Base-by-base conservation (phyloP, 2,329 filamentous ascomycete species). In the Beauveria sp. region DNA sequence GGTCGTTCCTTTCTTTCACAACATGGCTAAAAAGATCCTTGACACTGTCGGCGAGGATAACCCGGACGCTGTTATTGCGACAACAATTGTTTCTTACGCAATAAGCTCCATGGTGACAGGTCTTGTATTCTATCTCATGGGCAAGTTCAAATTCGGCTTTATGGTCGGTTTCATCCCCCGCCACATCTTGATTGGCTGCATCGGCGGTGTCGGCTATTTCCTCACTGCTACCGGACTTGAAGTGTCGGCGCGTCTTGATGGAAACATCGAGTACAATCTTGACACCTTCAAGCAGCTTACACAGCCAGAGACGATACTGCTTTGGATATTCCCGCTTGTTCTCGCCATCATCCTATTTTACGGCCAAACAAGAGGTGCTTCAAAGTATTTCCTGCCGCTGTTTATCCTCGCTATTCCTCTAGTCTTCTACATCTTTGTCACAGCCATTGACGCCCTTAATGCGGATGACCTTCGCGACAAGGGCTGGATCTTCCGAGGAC, bases 1-100 rank as follows among this genome's bases (percentile, higher is more conserved):
- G 76, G 93, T 98, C 1, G 93, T 99, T 1, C 95, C 93, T 0
- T 99, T 99, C 77, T 98, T 99, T 72, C 95, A 99, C 76, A 96
- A 93, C 70, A 99, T 99, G 93, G 93, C 95, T 0, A 86, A 88
- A 65, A 93, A 89, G 34, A 97, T 98, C 70, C 86, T 95, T 66
- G 79, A 80, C 16, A 80, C 83, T 49, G 87, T 99, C 65, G 91
- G 93, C 18, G 85, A 89, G 64, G 86, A 93, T 22, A 86, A 95
- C 28, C 86, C 90, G 1, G 87, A 95, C 67, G 89, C 91, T 3
- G 88, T 99, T 52, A 89, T 97, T 65, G 93, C 95, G 34, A 99
- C 95, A 0, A 96, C 93, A 2, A 96, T 99, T 68, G 86, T 93
- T 2, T 86, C 95, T 1, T 99, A 96, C 71, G 89, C 93, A 0